phyloP scores from a whole-genome alignment of 495 filamentous ascomycete species.

The Aspergillus affinis region DNA sequence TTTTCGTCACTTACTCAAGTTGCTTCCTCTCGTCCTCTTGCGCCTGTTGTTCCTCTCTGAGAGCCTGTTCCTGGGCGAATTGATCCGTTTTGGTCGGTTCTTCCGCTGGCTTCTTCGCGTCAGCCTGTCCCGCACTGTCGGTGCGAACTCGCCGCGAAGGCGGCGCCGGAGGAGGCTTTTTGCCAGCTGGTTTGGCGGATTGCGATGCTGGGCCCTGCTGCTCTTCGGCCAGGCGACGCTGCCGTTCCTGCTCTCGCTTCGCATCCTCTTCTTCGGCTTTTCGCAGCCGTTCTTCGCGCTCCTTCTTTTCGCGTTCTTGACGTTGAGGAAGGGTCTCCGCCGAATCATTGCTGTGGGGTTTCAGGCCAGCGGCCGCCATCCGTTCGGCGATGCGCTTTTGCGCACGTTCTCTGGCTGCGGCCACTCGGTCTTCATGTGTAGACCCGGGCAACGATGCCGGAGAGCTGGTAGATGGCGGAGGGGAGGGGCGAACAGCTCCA shows the following conservation, averaged over 20 bases:
- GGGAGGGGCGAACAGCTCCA: conserved; percentile 33
- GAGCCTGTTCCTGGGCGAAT: conserved; percentile 55
- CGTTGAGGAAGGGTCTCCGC: conserved; percentile 80
- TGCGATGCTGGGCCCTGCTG: conserved; percentile 61
- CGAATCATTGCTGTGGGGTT: conserved; percentile 60
- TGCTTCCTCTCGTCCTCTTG: conserved; percentile 71
- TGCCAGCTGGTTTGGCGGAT: conserved; percentile 54
- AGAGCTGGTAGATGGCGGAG: conserved; percentile 43
- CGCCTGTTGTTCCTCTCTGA: conserved; percentile 70
- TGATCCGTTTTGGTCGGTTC: conserved; percentile 51
- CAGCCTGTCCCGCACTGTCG: conserved; percentile 58
- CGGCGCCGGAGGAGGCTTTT: conserved; percentile 82
- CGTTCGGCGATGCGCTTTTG: conserved; percentile 98
- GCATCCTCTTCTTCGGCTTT: conserved; percentile 95
- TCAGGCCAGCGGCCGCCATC: conserved; percentile 89
- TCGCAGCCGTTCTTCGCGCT: conserved; percentile 78
- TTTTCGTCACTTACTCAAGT: conserved; percentile 76
- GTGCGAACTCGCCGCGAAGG: conserved; percentile 72
- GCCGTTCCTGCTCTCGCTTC: conserved; percentile 83
- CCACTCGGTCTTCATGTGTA: conserved; percentile 88
- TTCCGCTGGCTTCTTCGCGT: conserved; percentile 59
- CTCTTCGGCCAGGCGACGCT: conserved; percentile 82
- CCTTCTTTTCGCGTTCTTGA: conserved; percentile 82
- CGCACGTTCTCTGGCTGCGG: conserved; percentile 95
- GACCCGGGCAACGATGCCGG: conserved; percentile 60